phyloP scores from a whole-genome alignment of 2,329 filamentous ascomycete species.

The Ceratocystis eucalypticola region DNA sequence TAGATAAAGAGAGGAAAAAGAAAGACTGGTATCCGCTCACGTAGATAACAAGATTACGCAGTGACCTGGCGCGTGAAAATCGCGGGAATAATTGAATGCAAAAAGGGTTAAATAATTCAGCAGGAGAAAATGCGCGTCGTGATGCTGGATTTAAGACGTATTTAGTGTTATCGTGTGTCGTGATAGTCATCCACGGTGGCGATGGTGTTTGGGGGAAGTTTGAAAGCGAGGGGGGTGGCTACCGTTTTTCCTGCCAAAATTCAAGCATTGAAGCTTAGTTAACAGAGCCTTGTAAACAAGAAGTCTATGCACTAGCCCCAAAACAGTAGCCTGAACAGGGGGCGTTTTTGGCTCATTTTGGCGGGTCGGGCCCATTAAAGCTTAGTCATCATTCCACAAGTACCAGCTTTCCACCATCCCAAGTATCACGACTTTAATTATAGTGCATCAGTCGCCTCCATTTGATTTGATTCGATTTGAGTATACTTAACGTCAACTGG shows the following conservation, averaged over 20 bases:
- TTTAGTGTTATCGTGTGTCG: background rate
- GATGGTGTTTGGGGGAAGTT: slow-evolving; percentile 19
- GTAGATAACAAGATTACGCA: slow-evolving; percentile 6
- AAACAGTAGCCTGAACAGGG: background rate
- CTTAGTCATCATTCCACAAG: slow-evolving; percentile 1
- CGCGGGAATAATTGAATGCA: slow-evolving; percentile 14
- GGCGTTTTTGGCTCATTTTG: background rate
- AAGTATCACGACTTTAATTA: too few species aligned
- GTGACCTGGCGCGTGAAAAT: slow-evolving; percentile 16
- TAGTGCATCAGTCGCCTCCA: too few species aligned
- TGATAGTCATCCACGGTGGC: slow-evolving; percentile 3
- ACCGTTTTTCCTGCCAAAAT: slow-evolving; percentile 11
- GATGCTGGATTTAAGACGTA: background rate
- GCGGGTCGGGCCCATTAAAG: background rate
- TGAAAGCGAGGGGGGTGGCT: slow-evolving; percentile 14
- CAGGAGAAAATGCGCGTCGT: slow-evolving; percentile 11
- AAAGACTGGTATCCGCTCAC: slow-evolving; percentile 13
- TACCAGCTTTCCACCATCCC: background rate
- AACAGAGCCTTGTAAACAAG: slow-evolving; percentile 13
- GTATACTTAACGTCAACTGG: too few species aligned
- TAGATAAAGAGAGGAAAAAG: background rate
- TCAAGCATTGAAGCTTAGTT: slow-evolving; percentile 11
- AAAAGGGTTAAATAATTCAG: slow-evolving; percentile 3
- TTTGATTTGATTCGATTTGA: too few species aligned
- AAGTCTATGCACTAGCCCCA: slow-evolving; percentile 7